These are phyloP conservation scores for Onygena corvina DNA, from an alignment of 2,329 filamentous ascomycete species.

Conservation along the genomic window DNA sequence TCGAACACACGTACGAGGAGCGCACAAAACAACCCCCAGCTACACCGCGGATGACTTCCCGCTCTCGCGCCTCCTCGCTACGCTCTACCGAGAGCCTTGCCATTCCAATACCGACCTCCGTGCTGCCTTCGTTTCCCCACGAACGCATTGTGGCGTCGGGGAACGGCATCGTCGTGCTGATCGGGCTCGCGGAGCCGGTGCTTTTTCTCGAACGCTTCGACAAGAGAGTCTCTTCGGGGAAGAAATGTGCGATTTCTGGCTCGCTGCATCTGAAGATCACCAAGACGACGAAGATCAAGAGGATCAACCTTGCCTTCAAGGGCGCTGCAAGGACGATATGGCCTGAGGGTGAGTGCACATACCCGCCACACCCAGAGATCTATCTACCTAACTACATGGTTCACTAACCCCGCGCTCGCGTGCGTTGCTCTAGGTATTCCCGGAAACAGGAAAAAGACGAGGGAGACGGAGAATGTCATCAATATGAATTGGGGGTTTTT, in stretches of 20 bases:
- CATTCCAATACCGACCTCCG: conserved; percentile 19
- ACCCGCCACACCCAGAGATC: not conserved
- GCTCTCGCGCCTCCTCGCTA: conserved; percentile 16
- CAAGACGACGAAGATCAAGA: conserved; percentile 87
- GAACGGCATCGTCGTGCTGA: conserved; percentile 37
- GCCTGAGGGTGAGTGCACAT: conserved; percentile 58
- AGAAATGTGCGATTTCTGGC: conserved; percentile 73
- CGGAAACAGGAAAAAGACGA: conserved; percentile 55
- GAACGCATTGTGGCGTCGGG: conserved; percentile 40
- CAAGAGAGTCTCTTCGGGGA: conserved; percentile 41
- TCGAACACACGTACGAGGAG: conserved; percentile 1
- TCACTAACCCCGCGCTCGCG: conserved; percentile 6
- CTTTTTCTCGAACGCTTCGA: conserved; percentile 41
- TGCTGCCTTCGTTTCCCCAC: conserved; percentile 30
- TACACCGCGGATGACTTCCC: conserved; percentile 17
- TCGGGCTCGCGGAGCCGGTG: conserved; percentile 38
- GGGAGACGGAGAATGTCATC: conserved; percentile 76
- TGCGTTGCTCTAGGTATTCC: conserved; percentile 63
- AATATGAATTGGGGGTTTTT: conserved; percentile 89
- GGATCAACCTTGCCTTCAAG: conserved; percentile 72
- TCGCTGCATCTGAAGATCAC: conserved; percentile 69
- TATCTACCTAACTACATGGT: not conserved
- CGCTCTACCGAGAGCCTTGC: conserved; percentile 15
- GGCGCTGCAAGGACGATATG: conserved; percentile 84
- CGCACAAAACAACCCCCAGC: conserved; percentile 17